Evolutionary conservation across 176 grass and related monocot species (phyloP).

Genomic region (Pharus latifolius): DNA sequence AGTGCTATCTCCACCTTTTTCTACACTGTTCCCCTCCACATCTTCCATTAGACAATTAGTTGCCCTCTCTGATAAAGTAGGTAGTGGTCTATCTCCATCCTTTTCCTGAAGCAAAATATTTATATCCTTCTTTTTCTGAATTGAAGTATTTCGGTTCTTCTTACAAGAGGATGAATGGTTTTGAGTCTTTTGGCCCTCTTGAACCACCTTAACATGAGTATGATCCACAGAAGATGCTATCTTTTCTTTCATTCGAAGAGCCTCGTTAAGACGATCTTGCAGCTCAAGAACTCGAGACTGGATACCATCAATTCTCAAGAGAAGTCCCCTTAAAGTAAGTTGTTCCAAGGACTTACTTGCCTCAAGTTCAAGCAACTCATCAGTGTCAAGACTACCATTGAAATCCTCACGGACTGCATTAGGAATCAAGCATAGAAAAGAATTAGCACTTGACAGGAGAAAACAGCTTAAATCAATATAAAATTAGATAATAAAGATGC

Average conservation of each 20-base stretch:
- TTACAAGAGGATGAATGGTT: slow-evolving; percentile 25
- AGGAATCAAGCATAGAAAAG: slow-evolving; percentile 17
- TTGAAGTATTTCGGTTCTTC: slow-evolving; percentile 7
- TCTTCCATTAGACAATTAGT: background rate
- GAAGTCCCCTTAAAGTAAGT: slow-evolving; percentile 34
- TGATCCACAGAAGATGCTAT: slow-evolving; percentile 16
- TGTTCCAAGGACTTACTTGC: slow-evolving; percentile 27
- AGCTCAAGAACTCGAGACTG: slow-evolving; percentile 51
- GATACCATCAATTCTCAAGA: slow-evolving; percentile 44
- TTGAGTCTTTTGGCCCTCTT: slow-evolving; percentile 25
- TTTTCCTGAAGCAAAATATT: slow-evolving; percentile 32
- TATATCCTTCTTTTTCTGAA: slow-evolving; percentile 39
- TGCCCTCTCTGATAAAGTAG: background rate
- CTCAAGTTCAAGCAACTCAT: slow-evolving; percentile 43
- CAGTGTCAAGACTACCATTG: slow-evolving; percentile 38
- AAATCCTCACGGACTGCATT: slow-evolving; percentile 36
- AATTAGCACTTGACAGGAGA: background rate
- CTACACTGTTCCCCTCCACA: background rate
- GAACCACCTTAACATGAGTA: background rate
- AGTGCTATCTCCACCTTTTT: slow-evolving; percentile 8
- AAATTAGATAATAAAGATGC: background rate
- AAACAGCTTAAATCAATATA: background rate
- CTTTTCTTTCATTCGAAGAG: slow-evolving; percentile 28
- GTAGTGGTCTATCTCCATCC: background rate
- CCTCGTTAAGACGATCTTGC: slow-evolving; percentile 43